phyloP scores from a whole-genome alignment of 208 protist species.

The Trichomonas tenax region DNA sequence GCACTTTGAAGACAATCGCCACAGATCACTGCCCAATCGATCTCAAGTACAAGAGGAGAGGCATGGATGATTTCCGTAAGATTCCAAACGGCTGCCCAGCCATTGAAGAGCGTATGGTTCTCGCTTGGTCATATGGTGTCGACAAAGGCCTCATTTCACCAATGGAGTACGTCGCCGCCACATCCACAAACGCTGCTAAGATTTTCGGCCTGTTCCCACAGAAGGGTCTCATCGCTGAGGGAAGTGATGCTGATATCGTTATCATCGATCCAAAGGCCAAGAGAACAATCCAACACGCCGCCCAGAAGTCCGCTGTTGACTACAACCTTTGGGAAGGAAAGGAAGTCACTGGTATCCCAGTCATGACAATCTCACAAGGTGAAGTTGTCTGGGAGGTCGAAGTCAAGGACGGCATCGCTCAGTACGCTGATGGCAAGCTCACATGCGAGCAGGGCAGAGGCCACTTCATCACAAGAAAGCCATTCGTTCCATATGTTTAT shows the following conservation, averaged over 20 bases:
- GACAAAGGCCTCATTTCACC: background rate
- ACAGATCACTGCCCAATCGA: background rate
- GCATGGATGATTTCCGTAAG: background rate
- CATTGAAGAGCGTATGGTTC: background rate
- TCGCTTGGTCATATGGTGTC: background rate
- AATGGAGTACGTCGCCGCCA: background rate
- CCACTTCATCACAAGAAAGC: background rate
- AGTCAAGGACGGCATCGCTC: background rate
- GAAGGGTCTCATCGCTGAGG: background rate
- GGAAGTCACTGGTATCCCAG: background rate
- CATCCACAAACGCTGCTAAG: background rate
- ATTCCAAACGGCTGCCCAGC: background rate
- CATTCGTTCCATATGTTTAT: constrained; percentile 8
- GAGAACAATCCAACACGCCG: background rate
- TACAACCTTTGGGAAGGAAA: background rate
- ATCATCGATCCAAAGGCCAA: background rate
- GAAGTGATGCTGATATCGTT: background rate
- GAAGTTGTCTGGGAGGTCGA: background rate
- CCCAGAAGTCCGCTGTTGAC: background rate
- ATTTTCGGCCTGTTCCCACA: background rate
- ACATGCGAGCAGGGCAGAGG: background rate
- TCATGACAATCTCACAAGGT: background rate
- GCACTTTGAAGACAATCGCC: background rate
- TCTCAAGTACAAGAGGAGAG: background rate
- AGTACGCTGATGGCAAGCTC: background rate